Percentiles rank a stretch among this genome's conserved stretches.
Conservation (phyloP, 148 eudicot species). For the Rhododendron mucronatum region DNA sequence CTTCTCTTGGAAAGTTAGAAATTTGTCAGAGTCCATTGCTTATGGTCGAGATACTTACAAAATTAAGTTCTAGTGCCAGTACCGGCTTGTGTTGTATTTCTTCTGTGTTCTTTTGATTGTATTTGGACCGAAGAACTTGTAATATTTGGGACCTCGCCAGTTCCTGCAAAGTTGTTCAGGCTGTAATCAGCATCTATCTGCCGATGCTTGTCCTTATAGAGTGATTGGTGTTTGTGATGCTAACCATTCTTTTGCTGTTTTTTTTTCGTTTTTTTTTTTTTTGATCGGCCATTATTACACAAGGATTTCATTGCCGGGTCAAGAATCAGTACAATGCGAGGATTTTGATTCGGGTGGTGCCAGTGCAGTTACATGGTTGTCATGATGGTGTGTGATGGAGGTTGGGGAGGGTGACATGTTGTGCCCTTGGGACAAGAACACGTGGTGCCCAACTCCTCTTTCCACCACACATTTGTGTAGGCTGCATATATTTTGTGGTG, state of each 20-base stretch:
- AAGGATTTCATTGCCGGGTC: background rate
- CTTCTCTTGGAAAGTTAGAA: background rate
- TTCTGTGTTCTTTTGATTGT: background rate
- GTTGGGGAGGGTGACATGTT: too few species aligned
- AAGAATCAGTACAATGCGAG: background rate
- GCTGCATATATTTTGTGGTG: too few species aligned
- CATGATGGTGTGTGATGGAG: too few species aligned
- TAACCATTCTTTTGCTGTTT: background rate
- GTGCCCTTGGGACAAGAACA: too few species aligned
- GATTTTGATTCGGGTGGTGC: background rate
- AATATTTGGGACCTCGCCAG: background rate
- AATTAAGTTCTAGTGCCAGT: background rate
- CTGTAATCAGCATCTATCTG: background rate
- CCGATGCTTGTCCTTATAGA: background rate
- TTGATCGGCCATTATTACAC: background rate
- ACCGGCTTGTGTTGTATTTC: background rate
- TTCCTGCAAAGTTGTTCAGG: background rate
- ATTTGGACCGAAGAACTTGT: background rate
- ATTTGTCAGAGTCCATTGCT: background rate
- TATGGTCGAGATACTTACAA: background rate
- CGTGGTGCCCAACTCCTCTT: too few species aligned
- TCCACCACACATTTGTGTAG: too few species aligned
- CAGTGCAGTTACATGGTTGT: too few species aligned
- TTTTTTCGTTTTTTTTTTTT: background rate
- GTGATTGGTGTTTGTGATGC: background rate